Base-by-base conservation (phyloP, 2,329 filamentous ascomycete genomes). In the Metarhizium rileyi region DNA sequence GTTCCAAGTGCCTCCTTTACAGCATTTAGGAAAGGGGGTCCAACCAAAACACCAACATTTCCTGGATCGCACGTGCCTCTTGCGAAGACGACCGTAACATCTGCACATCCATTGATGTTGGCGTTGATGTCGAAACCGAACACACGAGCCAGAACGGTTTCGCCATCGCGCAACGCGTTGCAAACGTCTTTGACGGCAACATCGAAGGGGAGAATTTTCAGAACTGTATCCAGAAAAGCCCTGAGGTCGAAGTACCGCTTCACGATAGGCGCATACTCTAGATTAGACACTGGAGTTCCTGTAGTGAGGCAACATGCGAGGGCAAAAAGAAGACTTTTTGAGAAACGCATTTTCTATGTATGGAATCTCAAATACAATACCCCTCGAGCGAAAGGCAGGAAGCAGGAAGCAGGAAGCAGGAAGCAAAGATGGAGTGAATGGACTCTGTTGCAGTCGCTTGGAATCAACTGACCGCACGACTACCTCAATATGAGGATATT, bases 21-120 rank as follows among this genome's bases (percentile, higher is more conserved):
- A 4, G 60, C 56, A 3, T 52, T 33, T 43, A 63, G 55, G 44
- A 66, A 56, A 8, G 57, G 56, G 2, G 63, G 63, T 0, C 59
- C 63, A 3, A 56, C 54, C 23, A 63, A 54, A 25, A 58, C 53
- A 20, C 63, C 63, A 33, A 63, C 53, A 38, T 64, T 65, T 20
- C 63, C 61, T 1, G 54, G 40, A 18, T 65, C 61, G 25, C 61
- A 63, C 16, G 61, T 64, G 7, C 62, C 62, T 0, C 62, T 56
- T n/a, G 58, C 59, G 27, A 61, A 64, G 23, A 64, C 43, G 26
- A 64, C 48, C 8, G 55, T 62, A 30, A 63, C 56, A 41, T 60
- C 59, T n/a, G 52, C 50, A 49, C 61, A 63, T 8, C 51, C 44
- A 9, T 55, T 51, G 35, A 50, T 50, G 27, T 54, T 52, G n/a